phyloP scores from a whole-genome alignment of 306 rosid species.

The Sesbania bispinosa region DNA sequence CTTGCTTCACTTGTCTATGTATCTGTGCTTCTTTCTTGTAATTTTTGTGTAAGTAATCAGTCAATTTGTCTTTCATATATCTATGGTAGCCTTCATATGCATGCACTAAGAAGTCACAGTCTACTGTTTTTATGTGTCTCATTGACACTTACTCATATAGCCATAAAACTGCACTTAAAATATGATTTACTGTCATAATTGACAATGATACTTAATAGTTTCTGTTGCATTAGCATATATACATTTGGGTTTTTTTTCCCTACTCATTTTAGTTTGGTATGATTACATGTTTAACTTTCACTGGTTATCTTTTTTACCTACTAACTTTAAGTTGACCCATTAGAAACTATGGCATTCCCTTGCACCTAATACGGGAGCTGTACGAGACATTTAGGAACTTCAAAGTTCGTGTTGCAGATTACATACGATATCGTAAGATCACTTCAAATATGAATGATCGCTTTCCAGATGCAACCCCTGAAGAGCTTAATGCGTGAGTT shows the following conservation, averaged over 20 bases:
- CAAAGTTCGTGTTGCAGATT: slow-evolving; percentile 84
- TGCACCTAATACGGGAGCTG: slow-evolving; percentile 95
- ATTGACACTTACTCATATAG: not conserved
- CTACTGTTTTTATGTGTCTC: not conserved
- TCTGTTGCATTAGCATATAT: not conserved
- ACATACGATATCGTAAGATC: slow-evolving; percentile 87
- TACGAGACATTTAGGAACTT: slow-evolving; percentile 98
- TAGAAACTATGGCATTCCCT: slow-evolving; percentile 92
- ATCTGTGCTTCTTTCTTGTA: slow-evolving; percentile 90
- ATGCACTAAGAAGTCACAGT: not conserved
- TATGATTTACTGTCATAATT: slow-evolving; percentile 8
- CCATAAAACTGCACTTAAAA: not conserved
- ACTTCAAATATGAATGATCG: slow-evolving; percentile 99
- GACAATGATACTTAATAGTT: not conserved
- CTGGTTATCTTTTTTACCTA: slow-evolving; percentile 4
- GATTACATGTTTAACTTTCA: slow-evolving; percentile 1
- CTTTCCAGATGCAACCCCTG: slow-evolving; percentile 94
- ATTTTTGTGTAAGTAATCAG: slow-evolving; percentile 81
- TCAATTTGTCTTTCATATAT: slow-evolving; percentile 13
- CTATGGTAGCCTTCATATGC: slow-evolving; percentile 3
- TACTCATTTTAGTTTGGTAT: slow-evolving; percentile 6
- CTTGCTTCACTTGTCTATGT: slow-evolving; percentile 96
- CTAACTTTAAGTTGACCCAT: slow-evolving; percentile 29
- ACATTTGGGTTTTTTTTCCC: not conserved
- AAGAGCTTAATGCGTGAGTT: slow-evolving; percentile 92